phyloP scores from a whole-genome alignment of 1,284 basidiomycete species.

The Sporisorium graminicola region DNA sequence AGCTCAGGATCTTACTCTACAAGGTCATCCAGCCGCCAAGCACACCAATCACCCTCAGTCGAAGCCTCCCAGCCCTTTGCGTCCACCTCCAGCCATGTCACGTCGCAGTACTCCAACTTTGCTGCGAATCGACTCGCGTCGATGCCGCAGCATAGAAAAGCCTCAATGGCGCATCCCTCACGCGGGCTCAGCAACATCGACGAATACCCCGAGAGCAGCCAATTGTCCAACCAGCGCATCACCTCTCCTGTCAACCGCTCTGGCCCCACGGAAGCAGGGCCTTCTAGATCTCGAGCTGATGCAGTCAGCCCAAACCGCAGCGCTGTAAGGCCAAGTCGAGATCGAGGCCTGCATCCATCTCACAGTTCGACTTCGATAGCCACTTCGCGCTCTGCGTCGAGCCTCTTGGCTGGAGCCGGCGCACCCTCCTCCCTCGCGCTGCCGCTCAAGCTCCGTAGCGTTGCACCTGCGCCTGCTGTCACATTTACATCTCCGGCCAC shows the following conservation, averaged over 20 bases:
- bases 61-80: neutral
- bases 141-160: constrained; percentile 34
- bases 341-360: constrained; percentile 18
- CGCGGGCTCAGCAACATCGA: constrained; percentile 50
- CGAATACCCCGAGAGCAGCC: constrained; percentile 36
- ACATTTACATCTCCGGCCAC: constrained; percentile 53
- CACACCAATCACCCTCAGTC: constrained; percentile 4
- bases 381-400: constrained; percentile 20
- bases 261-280: constrained; percentile 12
- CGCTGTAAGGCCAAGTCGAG: neutral
- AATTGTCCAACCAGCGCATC: constrained; percentile 5
- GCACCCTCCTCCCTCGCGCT: constrained; percentile 11
- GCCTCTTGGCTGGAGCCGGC: constrained; percentile 7
- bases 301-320: constrained; percentile 7
- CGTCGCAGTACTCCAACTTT: neutral
- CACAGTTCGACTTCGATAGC: constrained; percentile 24
- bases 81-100: constrained; percentile 21
- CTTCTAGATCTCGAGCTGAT: constrained; percentile 12
- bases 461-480: constrained; percentile 53
- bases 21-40: constrained; percentile 13
- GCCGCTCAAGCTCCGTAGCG: constrained; percentile 39
- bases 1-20: constrained; percentile 26
- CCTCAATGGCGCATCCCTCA: constrained; percentile 29
- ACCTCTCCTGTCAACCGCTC: constrained; percentile 22
- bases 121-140: constrained; percentile 21